These are phyloP conservation scores for Lactifluus piperatus DNA, from an alignment of 768 basidiomycete species.

Conservation along the genomic window DNA sequence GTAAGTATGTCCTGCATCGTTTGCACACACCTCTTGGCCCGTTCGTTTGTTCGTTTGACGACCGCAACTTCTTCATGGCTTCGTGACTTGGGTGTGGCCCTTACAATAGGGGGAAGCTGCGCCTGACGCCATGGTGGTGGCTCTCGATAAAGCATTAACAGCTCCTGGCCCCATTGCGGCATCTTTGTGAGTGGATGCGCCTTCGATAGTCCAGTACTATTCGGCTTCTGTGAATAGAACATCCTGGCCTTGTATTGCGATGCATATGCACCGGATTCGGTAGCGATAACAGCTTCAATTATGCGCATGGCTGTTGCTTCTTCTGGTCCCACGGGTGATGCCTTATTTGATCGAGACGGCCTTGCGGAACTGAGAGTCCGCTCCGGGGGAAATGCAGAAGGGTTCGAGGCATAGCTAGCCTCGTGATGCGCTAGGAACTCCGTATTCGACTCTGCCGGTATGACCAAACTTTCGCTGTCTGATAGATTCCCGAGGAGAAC, in stretches of 20 bases:
- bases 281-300: neutral
- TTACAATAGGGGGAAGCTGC: neutral
- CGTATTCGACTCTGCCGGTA: neutral
- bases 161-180: conserved; percentile 14
- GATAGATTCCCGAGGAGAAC: no score
- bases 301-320: neutral
- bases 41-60: neutral
- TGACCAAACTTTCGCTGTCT: neutral
- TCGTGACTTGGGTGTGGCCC: neutral
- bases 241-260: neutral
- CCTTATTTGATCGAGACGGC: neutral
- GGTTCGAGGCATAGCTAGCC: neutral
- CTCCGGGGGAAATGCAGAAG: neutral
- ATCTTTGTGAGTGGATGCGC: neutral
- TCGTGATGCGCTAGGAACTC: neutral
- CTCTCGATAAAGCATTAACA: conserved; percentile 19
- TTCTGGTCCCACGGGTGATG: neutral
- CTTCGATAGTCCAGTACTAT: neutral
- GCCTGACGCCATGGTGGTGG: conserved; percentile 17
- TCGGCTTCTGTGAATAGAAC: neutral
- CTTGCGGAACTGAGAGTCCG: neutral
- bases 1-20: conserved; percentile 2
- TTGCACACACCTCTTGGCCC: neutral
- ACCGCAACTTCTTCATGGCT: neutral
- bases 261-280: neutral